A percentile compares a stretch with the other conserved stretches of the same genome.
Conservation (phyloP, 108 stramenopile genomes). For the Stephanodiscus minutulus region DNA sequence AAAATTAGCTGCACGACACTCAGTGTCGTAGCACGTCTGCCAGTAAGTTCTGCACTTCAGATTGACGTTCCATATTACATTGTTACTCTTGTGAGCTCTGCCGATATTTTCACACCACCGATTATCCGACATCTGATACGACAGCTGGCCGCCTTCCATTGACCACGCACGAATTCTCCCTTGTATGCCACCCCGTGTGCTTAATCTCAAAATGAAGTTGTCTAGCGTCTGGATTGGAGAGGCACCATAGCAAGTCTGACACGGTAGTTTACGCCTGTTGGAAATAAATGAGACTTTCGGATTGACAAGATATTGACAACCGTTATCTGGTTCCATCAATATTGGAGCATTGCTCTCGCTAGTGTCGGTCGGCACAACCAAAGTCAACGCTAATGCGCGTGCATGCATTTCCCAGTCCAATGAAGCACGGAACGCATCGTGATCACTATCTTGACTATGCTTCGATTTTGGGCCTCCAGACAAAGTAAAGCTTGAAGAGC, state of each 20-base stretch:
- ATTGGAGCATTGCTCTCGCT: conserved; percentile 48
- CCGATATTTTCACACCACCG: conserved; percentile 65
- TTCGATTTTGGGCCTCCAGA: background rate
- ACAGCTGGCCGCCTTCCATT: conserved; percentile 54
- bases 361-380: conserved; percentile 74
- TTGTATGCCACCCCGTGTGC: conserved; percentile 60
- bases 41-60: conserved; percentile 51
- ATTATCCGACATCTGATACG: conserved; percentile 81
- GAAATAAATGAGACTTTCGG: conserved; percentile 3
- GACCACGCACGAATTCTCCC: conserved; percentile 88
- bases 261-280: conserved; percentile 9
- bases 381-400: conserved; percentile 61
- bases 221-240: conserved; percentile 77
- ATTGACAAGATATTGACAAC: background rate
- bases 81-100: conserved; percentile 63
- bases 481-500: background rate
- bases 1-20: conserved; percentile 60
- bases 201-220: conserved; percentile 55
- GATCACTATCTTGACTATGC: conserved; percentile 2
- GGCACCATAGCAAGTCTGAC: conserved; percentile 27
- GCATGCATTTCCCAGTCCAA: conserved; percentile 73
- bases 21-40: conserved; percentile 82
- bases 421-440: conserved; percentile 27
- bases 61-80: conserved; percentile 83
- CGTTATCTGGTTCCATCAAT: conserved; percentile 12